These are phyloP conservation scores for Cucurbita pepo DNA, from an alignment of 306 rosid species.

Conservation along the genomic window DNA sequence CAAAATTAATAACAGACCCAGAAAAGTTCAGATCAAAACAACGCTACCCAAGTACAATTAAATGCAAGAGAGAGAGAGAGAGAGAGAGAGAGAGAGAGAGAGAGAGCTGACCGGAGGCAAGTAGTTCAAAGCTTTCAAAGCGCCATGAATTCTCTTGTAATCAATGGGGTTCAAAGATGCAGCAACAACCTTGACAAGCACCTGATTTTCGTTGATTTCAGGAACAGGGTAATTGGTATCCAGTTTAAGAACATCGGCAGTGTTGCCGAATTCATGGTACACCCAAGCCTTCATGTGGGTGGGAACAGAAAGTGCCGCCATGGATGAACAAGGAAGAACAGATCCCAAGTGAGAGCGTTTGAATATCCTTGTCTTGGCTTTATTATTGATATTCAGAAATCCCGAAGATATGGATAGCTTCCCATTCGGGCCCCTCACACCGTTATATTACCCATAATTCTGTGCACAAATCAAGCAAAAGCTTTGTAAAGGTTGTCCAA, in stretches of 20 bases:
- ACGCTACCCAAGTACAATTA: neutral
- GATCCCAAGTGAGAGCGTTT: neutral
- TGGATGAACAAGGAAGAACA: neutral
- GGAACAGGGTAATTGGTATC: conserved; percentile 29
- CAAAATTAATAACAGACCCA: neutral
- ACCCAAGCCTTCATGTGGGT: conserved; percentile 38
- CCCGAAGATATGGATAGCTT: neutral
- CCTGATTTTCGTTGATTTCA: conserved; percentile 30
- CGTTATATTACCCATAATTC: neutral
- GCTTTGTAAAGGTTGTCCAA: neutral
- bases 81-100: too few relatives aligned
- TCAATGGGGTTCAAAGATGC: conserved; percentile 55
- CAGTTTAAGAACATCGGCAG: conserved; percentile 32
- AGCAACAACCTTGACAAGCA: conserved; percentile 54
- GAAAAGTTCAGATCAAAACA: neutral
- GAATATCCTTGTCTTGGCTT: too few relatives aligned
- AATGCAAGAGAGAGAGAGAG: neutral
- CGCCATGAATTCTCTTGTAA: conserved; percentile 32
- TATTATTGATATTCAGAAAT: neutral
- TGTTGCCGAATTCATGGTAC: conserved; percentile 32
- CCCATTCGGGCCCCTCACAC: neutral
- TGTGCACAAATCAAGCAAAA: neutral
- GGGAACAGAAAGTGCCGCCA: conserved; percentile 20
- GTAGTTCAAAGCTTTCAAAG: conserved; percentile 13
- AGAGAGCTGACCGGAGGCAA: conserved; percentile 25